Evolutionary conservation across 768 basidiomycete genomes (phyloP).

Genomic region (Lentinus brumalis): DNA sequence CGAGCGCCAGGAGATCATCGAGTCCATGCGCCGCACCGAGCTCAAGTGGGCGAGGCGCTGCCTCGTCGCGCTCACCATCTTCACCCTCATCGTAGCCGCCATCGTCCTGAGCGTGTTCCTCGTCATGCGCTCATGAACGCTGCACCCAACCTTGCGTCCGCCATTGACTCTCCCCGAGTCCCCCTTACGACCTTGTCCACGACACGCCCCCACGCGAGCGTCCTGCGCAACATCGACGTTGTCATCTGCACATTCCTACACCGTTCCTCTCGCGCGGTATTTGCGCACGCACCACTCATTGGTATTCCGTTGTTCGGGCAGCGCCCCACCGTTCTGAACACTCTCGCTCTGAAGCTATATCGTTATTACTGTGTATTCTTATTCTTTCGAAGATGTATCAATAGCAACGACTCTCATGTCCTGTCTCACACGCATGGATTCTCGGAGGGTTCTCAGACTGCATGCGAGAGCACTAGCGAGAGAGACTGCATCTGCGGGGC

Average conservation of each 20-base stretch:
- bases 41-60: slow-evolving; percentile 46
- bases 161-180: too few species aligned
- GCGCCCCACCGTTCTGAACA: not conserved
- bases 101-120: slow-evolving; percentile 19
- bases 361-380: not conserved
- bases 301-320: not conserved
- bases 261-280: too few species aligned
- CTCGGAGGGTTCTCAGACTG: too few species aligned
- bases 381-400: slow-evolving; percentile 2
- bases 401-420: not conserved
- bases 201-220: too few species aligned
- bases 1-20: slow-evolving; percentile 37
- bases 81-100: slow-evolving; percentile 22
- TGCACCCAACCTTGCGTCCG: not conserved
- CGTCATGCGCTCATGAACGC: slow-evolving; percentile 21
- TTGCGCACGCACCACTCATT: too few species aligned
- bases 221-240: too few species aligned
- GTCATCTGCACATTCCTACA: too few species aligned
- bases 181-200: too few species aligned
- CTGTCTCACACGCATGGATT: too few species aligned
- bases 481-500: too few species aligned
- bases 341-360: not conserved
- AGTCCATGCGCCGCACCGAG: slow-evolving; percentile 38
- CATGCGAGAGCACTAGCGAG: too few species aligned
- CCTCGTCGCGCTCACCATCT: slow-evolving; percentile 28